Base-by-base conservation (phyloP, 2,329 filamentous ascomycete genomes). In the Penicillium sp. region DNA sequence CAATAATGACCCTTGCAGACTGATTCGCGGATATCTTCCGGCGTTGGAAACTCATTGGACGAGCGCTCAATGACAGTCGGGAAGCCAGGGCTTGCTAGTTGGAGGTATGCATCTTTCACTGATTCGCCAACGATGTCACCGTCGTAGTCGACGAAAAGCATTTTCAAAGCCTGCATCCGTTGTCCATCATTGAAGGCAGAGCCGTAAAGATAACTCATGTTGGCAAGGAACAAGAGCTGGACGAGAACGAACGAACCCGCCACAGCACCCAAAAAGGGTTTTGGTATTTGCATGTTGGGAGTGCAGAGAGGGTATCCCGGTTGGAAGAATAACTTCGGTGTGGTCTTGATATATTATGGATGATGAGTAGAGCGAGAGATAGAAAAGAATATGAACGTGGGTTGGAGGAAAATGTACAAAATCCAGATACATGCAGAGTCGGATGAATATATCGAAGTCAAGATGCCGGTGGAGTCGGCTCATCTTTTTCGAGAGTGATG, bases 1-100 rank as follows among this genome's bases (percentile, higher is more conserved):
- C 68, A 71, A 40, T 64, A 71, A 16, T 62, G 50, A 11, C 56
- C 56, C 7, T 38, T 44, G 34, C 60, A 61, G 34, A 62, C 53
- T 3, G 58, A 54, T 6, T 45, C 7, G 21, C 39, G 40, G 1
- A 62, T 46, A 13, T 59, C 48, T 3, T 21, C 16, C 5, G 22
- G 32, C 3, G 44, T 46, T 2, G 51, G 46, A 22, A 47, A 59
- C 2, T 57, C 24, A 5, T 18, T 32, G 3, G 14, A 4, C 3
- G 44, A 24, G 5, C 31, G 32, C 22, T 55, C 47, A 14, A 55
- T n/a, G 9, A 62, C 18, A 4, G 52, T 54, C 0, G 53, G 56
- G 31, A 61, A 50, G 5, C 21, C 27, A 7, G 45, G 31, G 11
- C 50, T 49, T 36, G 45, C 29, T 10, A 62, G 39, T n/a, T 24